These are phyloP conservation scores for Taiozyma sp. DNA, from an alignment of 1,139 yeast genomes.

Conservation along the genomic window DNA sequence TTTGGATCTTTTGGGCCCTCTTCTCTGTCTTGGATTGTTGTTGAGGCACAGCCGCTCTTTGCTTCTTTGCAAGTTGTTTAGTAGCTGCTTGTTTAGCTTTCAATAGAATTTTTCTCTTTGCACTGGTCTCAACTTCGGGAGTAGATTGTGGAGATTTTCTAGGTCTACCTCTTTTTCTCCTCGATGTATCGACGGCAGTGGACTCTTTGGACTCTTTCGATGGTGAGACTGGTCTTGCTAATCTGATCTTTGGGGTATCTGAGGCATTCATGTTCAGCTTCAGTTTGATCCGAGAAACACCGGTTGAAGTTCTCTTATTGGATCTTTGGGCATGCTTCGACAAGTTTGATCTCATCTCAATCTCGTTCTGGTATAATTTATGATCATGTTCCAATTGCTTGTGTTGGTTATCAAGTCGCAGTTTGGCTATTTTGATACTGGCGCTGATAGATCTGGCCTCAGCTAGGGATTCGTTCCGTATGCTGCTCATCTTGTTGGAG, in stretches of 20 bases:
- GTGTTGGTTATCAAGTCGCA: constrained; percentile 17
- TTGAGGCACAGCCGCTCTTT: not conserved
- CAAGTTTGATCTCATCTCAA: constrained; percentile 11
- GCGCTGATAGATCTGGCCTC: constrained; percentile 21
- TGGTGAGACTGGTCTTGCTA: not conserved
- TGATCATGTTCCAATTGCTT: constrained; percentile 21
- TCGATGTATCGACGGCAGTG: not conserved
- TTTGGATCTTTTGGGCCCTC: not conserved
- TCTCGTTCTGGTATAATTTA: constrained; percentile 18
- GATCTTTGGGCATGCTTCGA: constrained; percentile 14
- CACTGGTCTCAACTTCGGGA: not conserved
- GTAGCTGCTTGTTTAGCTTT: not conserved
- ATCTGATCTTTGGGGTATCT: not conserved
- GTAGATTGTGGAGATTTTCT: not conserved
- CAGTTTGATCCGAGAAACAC: constrained; percentile 1
- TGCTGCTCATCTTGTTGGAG: constrained; percentile 1
- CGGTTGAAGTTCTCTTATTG: constrained; percentile 13
- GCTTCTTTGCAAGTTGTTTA: not conserved
- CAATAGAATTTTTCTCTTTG: not conserved
- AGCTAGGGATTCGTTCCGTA: constrained; percentile 16
- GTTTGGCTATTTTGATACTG: constrained; percentile 19
- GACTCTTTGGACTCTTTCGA: not conserved
- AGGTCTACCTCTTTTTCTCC: constrained; percentile 8
- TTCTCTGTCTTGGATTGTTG: not conserved
- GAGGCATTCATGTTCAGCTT: constrained; percentile 1